Base-by-base conservation (phyloP, 805 yeast genomes). In the Saccharomyces kudriavzevii region DNA sequence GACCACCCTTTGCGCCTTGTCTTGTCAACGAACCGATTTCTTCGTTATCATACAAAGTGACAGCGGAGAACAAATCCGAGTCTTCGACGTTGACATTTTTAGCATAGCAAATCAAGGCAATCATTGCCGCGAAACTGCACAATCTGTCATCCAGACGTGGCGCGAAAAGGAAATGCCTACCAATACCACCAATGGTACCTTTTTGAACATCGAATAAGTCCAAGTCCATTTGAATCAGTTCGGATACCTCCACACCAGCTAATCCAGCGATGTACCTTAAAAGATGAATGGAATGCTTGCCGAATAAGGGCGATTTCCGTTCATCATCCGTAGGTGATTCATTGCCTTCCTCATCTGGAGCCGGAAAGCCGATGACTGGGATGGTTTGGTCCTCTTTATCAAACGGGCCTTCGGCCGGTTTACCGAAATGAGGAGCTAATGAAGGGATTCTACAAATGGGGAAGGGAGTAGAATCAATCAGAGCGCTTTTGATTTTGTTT, bases 141-240 rank as follows among this genome's bases (percentile, higher is more conserved):
- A 87, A 77, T 71, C 94, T 80, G 71, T 89, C 96, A 67, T 89
- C 96, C 49, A 89, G 74, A 66, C 96, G 80, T 48, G 96, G 96
- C 8, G 89, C 86, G 69, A 80, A 86, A 52, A 89, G 67, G 69
- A 88, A 87, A 61, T 89, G 96, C 58, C 80, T 76, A 60, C 81
- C 80, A 58, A 89, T 72, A 4, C 96, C 96, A 54, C 94, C 95
- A 57, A 85, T 71, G 11, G 81, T 70, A 49, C 94, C 94, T 62
- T 81, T 84, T 71, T 89, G 96, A 28, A 86, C 84, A 65, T 89
- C 96, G 66, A 79, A 89, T 54, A 89, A 71, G 65, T 89, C 91
- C 61, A 89, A 77, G 60, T 89, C 96, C 63, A 86, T 68, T 64
- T 83, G 87, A 51, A 82, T 68, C 56, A 89, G 73, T 63, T 87